A percentile compares a stretch with the other conserved stretches of the same genome.
Conservation (phyloP, 495 filamentous ascomycete species). For the Choiromyces venosus region DNA sequence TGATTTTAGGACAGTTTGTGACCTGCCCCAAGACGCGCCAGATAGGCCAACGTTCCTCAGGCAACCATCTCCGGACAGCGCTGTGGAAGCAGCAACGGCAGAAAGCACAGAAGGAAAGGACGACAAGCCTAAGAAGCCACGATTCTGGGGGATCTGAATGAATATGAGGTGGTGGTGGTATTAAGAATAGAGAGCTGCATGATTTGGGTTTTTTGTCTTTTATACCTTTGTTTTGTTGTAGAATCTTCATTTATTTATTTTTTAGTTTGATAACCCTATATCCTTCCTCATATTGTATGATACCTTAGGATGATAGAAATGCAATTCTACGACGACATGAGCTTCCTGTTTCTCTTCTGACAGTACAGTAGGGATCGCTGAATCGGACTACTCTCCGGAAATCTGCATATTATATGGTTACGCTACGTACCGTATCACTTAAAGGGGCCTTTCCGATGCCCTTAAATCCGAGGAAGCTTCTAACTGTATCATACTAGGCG, state of each 20-base stretch:
- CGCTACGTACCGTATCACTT: too few species aligned
- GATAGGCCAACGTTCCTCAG: slow-evolving; percentile 47
- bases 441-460: neutral
- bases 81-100: neutral
- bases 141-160: slow-evolving; percentile 28
- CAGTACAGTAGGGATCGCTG: neutral
- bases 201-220: neutral
- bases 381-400: neutral
- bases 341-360: neutral
- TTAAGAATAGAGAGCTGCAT: neutral
- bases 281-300: neutral
- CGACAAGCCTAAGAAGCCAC: slow-evolving; percentile 22
- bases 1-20: slow-evolving; percentile 47
- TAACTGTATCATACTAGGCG: neutral
- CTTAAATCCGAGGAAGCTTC: neutral
- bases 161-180: neutral
- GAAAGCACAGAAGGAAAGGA: neutral
- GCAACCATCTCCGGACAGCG: slow-evolving; percentile 36
- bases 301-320: neutral
- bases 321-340: neutral
- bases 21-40: slow-evolving; percentile 43
- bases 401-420: neutral
- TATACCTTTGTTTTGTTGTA: neutral
- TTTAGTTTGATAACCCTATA: neutral
- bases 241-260: neutral